Conservation (phyloP, 2,329 filamentous ascomycete genomes). For the Coleophoma eucalyptorum region DNA sequence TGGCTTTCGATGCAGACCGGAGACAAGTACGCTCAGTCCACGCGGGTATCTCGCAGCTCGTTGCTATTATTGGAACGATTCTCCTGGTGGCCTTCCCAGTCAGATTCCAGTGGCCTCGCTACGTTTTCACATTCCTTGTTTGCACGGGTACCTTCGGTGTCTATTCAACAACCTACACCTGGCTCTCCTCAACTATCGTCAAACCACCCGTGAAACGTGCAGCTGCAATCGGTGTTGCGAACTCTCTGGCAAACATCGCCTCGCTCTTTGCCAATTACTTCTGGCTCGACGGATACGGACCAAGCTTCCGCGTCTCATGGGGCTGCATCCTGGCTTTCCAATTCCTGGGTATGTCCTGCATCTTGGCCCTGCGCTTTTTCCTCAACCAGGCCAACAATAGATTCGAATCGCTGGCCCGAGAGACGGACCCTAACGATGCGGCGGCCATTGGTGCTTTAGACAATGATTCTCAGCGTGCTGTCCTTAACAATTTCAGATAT, state of each 20-base stretch:
- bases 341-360: neutral
- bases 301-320: conserved; percentile 6
- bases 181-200: neutral
- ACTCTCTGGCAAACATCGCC: conserved; percentile 4
- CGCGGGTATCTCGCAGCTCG: neutral
- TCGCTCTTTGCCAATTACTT: conserved; percentile 9
- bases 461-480: conserved; percentile 1
- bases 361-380: neutral
- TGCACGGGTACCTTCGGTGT: neutral
- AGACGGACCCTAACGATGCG: neutral
- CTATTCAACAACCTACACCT: neutral
- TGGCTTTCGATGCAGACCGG: neutral
- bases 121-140: neutral
- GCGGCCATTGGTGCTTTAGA: neutral
- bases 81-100: neutral
- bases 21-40: neutral
- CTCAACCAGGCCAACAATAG: neutral
- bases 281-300: conserved; percentile 9
- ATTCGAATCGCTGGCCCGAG: neutral
- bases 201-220: conserved; percentile 7
- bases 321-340: neutral
- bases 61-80: neutral
- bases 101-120: neutral
- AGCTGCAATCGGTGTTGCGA: conserved; percentile 7
- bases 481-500: conserved; percentile 5